These are phyloP conservation scores for Pneumocystis canis DNA, from an alignment of 1,139 yeast genomes.

Conservation along the genomic window DNA sequence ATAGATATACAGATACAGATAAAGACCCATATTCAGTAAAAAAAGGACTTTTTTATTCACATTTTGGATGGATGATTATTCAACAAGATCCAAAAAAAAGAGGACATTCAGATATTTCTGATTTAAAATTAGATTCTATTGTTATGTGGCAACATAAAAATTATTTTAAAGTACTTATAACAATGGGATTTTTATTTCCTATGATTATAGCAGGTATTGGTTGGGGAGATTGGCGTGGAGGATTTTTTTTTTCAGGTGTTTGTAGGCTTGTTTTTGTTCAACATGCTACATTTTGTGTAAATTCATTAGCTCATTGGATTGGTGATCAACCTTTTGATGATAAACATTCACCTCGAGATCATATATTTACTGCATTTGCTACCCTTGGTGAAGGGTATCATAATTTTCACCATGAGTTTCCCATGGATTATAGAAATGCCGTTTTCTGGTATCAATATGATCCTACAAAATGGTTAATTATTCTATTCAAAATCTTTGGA, in stretches of 20 bases:
- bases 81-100: slow-evolving; percentile 87
- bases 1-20: slow-evolving; percentile 88
- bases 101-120: slow-evolving; percentile 93
- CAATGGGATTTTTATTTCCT: slow-evolving; percentile 62
- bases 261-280: slow-evolving; percentile 72
- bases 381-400: slow-evolving; percentile 99
- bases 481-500: slow-evolving; percentile 58
- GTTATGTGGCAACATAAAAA: slow-evolving; percentile 90
- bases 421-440: slow-evolving; percentile 95
- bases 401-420: slow-evolving; percentile 98
- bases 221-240: slow-evolving; percentile 89
- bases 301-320: slow-evolving; percentile 96
- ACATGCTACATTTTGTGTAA: slow-evolving; percentile 97
- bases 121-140: slow-evolving; percentile 76
- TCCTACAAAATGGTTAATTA: slow-evolving; percentile 80
- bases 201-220: slow-evolving; percentile 57
- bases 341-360: slow-evolving; percentile 94
- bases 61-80: slow-evolving; percentile 93
- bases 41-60: slow-evolving; percentile 88
- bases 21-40: slow-evolving; percentile 98
- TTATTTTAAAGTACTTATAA: slow-evolving; percentile 52
- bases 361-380: slow-evolving; percentile 80
- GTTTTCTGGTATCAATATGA: slow-evolving; percentile 97
- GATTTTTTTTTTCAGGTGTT: slow-evolving; percentile 81
- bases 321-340: slow-evolving; percentile 97